Evolutionary conservation across 2,329 filamentous ascomycete genomes (phyloP).

Genomic region (Myriosclerotinia curreyana): DNA sequence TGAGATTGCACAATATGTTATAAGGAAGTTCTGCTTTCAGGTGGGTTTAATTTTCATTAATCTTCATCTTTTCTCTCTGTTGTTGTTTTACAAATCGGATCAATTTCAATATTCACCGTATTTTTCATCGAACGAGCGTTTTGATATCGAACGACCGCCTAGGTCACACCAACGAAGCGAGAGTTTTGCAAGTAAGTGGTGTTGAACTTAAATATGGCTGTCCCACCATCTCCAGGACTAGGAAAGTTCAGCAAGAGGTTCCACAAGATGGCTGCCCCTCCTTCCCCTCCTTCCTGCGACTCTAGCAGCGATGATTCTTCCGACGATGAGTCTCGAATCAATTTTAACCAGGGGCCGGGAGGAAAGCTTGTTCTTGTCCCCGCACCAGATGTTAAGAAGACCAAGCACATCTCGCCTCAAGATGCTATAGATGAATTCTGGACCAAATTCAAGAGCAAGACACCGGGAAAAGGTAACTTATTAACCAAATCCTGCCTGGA

Average conservation of each 20-base stretch:
- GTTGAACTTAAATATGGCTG: not conserved
- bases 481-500: not conserved
- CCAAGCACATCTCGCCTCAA: conserved; percentile 61
- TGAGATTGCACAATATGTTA: not conserved
- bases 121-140: conserved; percentile 1
- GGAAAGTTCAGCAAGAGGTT: conserved; percentile 10
- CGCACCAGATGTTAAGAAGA: conserved; percentile 30
- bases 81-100: not conserved
- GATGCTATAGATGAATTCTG: conserved; percentile 69
- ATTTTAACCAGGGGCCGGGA: conserved; percentile 7
- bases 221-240: conserved; percentile 3
- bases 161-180: not conserved
- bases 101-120: conserved; percentile 3
- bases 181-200: not conserved
- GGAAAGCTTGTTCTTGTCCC: conserved; percentile 16
- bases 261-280: not conserved
- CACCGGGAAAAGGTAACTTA: conserved; percentile 61
- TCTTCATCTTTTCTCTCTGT: not conserved
- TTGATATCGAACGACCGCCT: not conserved
- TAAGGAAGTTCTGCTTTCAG: conserved; percentile 1
- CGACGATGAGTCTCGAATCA: not conserved
- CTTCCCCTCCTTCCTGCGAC: conserved; percentile 5
- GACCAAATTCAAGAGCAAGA: conserved; percentile 66
- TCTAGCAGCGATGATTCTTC: conserved; percentile 14
- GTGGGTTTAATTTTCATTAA: not conserved